These are phyloP conservation scores for Cornus controversa DNA, from an alignment of 148 eudicot genomes.

Conservation along the genomic window DNA sequence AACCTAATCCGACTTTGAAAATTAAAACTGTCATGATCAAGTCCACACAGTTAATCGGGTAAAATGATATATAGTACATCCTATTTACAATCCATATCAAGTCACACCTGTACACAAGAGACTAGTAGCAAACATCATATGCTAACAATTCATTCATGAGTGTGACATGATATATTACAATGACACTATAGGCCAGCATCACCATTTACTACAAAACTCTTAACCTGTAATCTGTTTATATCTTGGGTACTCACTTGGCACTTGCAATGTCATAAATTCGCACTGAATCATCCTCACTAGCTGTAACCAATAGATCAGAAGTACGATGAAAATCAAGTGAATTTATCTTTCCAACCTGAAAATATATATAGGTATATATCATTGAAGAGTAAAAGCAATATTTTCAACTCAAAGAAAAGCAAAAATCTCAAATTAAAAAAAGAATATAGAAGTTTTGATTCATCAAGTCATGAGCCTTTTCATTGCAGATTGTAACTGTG, in stretches of 20 bases:
- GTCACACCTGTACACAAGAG: not conserved
- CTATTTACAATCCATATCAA: not conserved
- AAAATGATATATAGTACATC: too few relatives aligned
- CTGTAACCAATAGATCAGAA: constrained; percentile 76
- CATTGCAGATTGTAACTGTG: not conserved
- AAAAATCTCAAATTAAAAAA: not conserved
- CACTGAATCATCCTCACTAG: constrained; percentile 92
- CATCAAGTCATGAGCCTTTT: not conserved
- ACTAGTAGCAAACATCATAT: not conserved
- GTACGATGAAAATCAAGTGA: constrained; percentile 93
- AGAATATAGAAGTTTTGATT: not conserved
- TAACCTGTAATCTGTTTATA: not conserved
- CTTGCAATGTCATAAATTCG: constrained; percentile 82
- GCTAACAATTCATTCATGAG: not conserved
- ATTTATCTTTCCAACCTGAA: constrained; percentile 85
- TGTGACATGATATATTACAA: not conserved
- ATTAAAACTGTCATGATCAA: not conserved
- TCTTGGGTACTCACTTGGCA: constrained; percentile 65
- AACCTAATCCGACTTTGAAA: not conserved
- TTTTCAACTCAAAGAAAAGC: not conserved
- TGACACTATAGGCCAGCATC: not conserved
- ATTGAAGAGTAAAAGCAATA: not conserved
- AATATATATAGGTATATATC: constrained; percentile 9
- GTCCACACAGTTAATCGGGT: too few relatives aligned
- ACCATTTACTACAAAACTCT: not conserved